Base-by-base conservation (phyloP, 83 land plant genomes). In the Thuja plicata region DNA sequence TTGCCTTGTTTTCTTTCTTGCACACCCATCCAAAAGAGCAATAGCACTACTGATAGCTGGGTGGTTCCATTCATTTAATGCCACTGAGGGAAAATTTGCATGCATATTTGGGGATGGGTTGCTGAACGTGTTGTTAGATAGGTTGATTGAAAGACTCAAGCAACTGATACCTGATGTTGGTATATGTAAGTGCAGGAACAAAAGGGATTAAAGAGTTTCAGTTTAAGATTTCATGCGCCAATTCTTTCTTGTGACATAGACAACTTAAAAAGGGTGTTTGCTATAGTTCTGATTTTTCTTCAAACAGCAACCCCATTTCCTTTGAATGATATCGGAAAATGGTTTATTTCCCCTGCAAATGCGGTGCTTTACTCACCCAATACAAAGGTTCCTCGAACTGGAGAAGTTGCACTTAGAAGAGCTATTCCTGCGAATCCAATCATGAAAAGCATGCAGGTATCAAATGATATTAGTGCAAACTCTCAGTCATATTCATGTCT, bases 281-380 rank as follows among this genome's bases (percentile, higher is more conserved):
- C 94, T 34, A 88, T 84, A 24, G 76, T 90, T 30, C 50, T 94
- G 17, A 86, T 94, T 46, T 38, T 88, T 48, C 52, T 92, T 85
- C 98, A 97, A 87, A 82, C 94, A 10, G 88, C 93, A 10, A 88
- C 90, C 50, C 93, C 97, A 45, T 77, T 94, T 46, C 94, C 95
- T 38, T 66, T 87, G 13, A 77, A 74, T 35, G 87, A 84, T 37
- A 84, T 88, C 82, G 90, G 84, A 32, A 80, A 87, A 21, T 92
- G 89, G 92, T 73, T 85, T 4, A 46, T 92, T 48, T 79, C 91
- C 21, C 91, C 95, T 70, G 96, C 99, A 87, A 89, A 92, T 30
- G 99, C 99, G n/a, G 97, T 97, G 57, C 94, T 98, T 32, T 96
- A 98, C 89, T 98, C 99, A 17, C 99, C 99, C 32, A 96, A 98